phyloP scores from a whole-genome alignment of 139 green algal species.

The Chlorella sp. region DNA sequence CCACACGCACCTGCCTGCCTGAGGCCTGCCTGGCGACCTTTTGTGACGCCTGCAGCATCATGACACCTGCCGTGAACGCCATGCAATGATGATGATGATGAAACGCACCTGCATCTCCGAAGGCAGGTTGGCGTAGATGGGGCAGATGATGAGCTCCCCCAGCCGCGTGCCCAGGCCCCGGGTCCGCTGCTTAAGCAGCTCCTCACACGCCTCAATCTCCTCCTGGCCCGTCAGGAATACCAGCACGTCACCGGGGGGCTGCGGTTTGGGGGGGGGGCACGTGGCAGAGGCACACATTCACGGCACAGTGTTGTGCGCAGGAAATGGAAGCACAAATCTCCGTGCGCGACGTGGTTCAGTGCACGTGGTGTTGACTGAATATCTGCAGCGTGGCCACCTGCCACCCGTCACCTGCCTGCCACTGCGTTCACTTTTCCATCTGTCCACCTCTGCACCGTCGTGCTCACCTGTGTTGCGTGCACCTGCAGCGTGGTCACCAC shows the following conservation, averaged over 20 bases:
- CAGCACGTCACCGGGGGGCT: slow-evolving; percentile 84
- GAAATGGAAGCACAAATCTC: neutral
- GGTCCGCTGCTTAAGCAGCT: slow-evolving; percentile 85
- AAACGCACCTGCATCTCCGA: slow-evolving; percentile 81
- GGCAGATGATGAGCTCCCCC: slow-evolving; percentile 90
- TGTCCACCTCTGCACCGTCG: no score
- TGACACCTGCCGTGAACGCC: no score
- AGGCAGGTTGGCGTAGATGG: slow-evolving; percentile 97
- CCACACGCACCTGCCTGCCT: no score
- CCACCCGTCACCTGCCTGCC: no score
- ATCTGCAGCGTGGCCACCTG: no score
- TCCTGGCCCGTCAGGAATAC: slow-evolving; percentile 97
- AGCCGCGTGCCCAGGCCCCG: slow-evolving; percentile 81
- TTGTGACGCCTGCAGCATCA: no score
- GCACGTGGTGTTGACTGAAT: slow-evolving; percentile 51
- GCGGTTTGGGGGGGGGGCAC: no score
- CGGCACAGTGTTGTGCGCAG: no score
- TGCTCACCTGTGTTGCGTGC: slow-evolving; percentile 71
- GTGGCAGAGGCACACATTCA: no score
- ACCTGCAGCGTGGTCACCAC: slow-evolving; percentile 86
- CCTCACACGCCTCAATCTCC: slow-evolving; percentile 94
- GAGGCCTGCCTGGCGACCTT: no score
- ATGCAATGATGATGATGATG: no score
- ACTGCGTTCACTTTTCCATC: no score
- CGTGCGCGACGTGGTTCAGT: slow-evolving; percentile 43